phyloP scores from a whole-genome alignment of 2,329 filamentous ascomycete species.

The Pyrenophora teres region DNA sequence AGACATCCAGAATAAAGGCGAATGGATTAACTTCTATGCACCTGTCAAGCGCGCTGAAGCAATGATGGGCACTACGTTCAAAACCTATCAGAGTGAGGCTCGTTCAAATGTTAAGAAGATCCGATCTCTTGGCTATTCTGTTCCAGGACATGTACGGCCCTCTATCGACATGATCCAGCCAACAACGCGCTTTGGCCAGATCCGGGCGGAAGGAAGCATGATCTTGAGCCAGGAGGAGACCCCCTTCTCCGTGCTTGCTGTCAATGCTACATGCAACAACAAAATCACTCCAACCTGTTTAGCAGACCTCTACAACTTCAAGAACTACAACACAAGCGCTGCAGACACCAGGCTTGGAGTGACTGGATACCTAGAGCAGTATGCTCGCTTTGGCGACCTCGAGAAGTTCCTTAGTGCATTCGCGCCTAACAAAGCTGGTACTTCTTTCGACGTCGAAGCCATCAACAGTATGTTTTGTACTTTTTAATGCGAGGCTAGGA shows the following conservation, averaged over 20 bases:
- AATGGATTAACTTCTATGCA: slow-evolving; percentile 66
- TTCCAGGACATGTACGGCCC: slow-evolving; percentile 60
- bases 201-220: slow-evolving; percentile 50
- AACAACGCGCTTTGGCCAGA: slow-evolving; percentile 65
- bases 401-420: slow-evolving; percentile 47
- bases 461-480: slow-evolving; percentile 47
- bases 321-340: slow-evolving; percentile 48
- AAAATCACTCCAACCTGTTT: slow-evolving; percentile 55
- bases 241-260: slow-evolving; percentile 25
- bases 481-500: background rate
- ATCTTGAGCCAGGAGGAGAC: slow-evolving; percentile 37
- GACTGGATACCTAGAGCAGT: slow-evolving; percentile 55
- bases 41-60: slow-evolving; percentile 58
- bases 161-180: slow-evolving; percentile 68
- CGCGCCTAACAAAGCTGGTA: slow-evolving; percentile 48
- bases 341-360: slow-evolving; percentile 50
- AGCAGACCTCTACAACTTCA: slow-evolving; percentile 53
- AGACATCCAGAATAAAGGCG: slow-evolving; percentile 57
- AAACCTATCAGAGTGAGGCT: slow-evolving; percentile 57
- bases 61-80: slow-evolving; percentile 63
- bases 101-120: slow-evolving; percentile 54
- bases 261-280: slow-evolving; percentile 49
- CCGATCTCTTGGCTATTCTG: slow-evolving; percentile 64
- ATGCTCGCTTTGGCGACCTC: slow-evolving; percentile 55
- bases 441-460: slow-evolving; percentile 52